Percentiles rank a stretch among this genome's conserved stretches.
Evolutionary conservation across 169 alveolate genomes (phyloP).

Genomic region (Eimeria necatrix): DNA sequence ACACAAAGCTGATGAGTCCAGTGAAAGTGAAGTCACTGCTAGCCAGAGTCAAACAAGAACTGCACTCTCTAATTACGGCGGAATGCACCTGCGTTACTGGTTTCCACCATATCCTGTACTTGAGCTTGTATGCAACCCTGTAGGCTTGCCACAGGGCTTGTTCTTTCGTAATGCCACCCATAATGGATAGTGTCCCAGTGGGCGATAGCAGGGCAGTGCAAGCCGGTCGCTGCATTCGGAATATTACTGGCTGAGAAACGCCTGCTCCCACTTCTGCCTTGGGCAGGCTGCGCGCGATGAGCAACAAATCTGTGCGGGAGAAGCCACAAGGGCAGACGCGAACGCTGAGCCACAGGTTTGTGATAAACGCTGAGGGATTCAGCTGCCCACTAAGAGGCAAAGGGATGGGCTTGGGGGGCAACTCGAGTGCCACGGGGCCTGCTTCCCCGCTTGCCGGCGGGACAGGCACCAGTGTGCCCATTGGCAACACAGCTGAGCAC

Average conservation of each 20-base stretch:
- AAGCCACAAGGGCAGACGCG: conserved; percentile 45
- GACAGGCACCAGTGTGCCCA: conserved; percentile 45
- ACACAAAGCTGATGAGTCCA: background rate
- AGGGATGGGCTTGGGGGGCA: conserved; percentile 65
- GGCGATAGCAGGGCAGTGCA: conserved; percentile 74
- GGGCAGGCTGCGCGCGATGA: conserved; percentile 79
- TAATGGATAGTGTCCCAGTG: conserved; percentile 65
- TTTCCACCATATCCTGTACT: conserved; percentile 63
- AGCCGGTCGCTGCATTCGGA: conserved; percentile 69
- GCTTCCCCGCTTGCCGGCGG: conserved; percentile 73
- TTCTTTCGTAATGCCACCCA: conserved; percentile 79
- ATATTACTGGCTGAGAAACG: conserved; percentile 51
- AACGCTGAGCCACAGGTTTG: conserved; percentile 73
- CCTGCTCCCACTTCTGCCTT: conserved; percentile 46
- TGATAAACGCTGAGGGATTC: conserved; percentile 70
- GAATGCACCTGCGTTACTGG: background rate
- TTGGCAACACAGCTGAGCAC: background rate
- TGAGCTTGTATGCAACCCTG: conserved; percentile 71
- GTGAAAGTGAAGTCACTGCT: background rate
- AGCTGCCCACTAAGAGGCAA: conserved; percentile 59
- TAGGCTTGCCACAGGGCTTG: conserved; percentile 80
- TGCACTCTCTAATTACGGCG: background rate
- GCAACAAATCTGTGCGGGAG: conserved; percentile 51
- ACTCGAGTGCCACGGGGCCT: conserved; percentile 57
- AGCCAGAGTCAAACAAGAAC: conserved; percentile 4